Evolutionary conservation across 1,284 basidiomycete species (phyloP).

Genomic region (Thelephora terrestris): DNA sequence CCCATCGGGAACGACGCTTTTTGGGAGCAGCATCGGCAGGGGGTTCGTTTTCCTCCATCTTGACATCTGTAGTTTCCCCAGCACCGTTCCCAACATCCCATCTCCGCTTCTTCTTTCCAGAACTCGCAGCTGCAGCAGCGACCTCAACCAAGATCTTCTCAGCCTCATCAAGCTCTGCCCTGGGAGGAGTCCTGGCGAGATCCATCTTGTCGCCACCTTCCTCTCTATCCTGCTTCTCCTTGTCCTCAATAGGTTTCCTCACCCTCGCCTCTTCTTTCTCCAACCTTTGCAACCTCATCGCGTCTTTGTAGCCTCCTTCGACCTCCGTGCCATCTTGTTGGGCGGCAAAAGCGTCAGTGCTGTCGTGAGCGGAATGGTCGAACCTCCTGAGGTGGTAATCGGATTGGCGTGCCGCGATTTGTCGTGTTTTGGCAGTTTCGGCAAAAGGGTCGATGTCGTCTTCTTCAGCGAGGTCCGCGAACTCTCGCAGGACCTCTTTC

Average conservation of each 20-base stretch:
- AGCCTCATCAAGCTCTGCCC: constrained; percentile 62
- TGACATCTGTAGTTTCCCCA: constrained; percentile 53
- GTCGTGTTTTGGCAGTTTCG: constrained; percentile 84
- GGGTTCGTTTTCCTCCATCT: too few relatives aligned
- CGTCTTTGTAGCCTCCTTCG: constrained; percentile 91
- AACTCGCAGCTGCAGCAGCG: constrained; percentile 21
- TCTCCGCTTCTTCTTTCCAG: constrained; percentile 71
- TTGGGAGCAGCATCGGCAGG: constrained; percentile 69
- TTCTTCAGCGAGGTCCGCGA: constrained; percentile 85
- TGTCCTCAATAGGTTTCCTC: constrained; percentile 78
- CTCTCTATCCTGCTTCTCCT: constrained; percentile 70
- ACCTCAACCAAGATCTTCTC: constrained; percentile 59
- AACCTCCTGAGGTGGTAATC: constrained; percentile 96
- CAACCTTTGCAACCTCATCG: constrained; percentile 86
- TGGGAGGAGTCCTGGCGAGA: constrained; percentile 79
- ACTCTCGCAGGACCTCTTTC: constrained; percentile 92
- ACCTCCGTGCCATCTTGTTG: constrained; percentile 54
- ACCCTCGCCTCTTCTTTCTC: constrained; percentile 93
- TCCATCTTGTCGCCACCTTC: constrained; percentile 79
- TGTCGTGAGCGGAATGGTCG: constrained; percentile 67
- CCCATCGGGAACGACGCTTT: constrained; percentile 92
- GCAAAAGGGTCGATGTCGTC: constrained; percentile 90
- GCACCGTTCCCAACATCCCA: constrained; percentile 73
- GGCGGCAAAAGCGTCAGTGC: constrained; percentile 68
- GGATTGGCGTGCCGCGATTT: constrained; percentile 89